Percentiles rank a stretch among this genome's conserved stretches.
phyloP scores from a whole-genome alignment of 2,329 filamentous ascomycete species.

The Xylaria sp. region DNA sequence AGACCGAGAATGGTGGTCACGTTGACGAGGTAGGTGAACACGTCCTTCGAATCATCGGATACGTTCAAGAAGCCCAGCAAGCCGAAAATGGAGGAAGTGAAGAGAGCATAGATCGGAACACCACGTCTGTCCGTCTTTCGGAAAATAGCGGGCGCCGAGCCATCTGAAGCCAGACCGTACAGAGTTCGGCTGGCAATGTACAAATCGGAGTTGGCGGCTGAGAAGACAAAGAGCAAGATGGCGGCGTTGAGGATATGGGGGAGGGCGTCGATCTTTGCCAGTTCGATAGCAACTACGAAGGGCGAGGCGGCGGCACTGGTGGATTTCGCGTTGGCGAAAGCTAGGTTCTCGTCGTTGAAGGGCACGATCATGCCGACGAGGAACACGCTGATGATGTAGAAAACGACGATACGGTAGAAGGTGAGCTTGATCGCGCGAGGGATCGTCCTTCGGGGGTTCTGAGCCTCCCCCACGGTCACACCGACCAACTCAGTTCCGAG shows the following conservation, averaged over 20 bases:
- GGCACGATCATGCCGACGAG: slow-evolving; percentile 81
- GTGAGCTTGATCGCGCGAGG: slow-evolving; percentile 82
- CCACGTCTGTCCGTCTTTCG: slow-evolving; percentile 76
- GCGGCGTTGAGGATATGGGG: slow-evolving; percentile 78
- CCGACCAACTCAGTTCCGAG: slow-evolving; percentile 81
- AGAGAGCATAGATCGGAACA: slow-evolving; percentile 75
- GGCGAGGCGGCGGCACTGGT: slow-evolving; percentile 72
- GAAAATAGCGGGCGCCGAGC: slow-evolving; percentile 78
- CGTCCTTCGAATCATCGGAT: slow-evolving; percentile 63
- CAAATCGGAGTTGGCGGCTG: slow-evolving; percentile 79
- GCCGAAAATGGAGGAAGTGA: slow-evolving; percentile 68
- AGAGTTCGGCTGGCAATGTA: slow-evolving; percentile 80
- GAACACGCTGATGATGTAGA: slow-evolving; percentile 80
- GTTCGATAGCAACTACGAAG: slow-evolving; percentile 77
- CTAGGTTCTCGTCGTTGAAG: slow-evolving; percentile 71
- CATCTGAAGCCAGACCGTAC: slow-evolving; percentile 77
- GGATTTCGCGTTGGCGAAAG: slow-evolving; percentile 64
- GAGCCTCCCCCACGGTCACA: slow-evolving; percentile 81
- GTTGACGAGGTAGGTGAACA: slow-evolving; percentile 76
- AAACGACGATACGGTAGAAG: slow-evolving; percentile 84
- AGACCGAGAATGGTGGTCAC: slow-evolving; percentile 74
- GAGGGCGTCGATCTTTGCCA: slow-evolving; percentile 71
- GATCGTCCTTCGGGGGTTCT: slow-evolving; percentile 81
- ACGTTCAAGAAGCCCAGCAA: slow-evolving; percentile 77
- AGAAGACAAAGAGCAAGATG: slow-evolving; percentile 81